Percentiles rank a stretch among this genome's conserved stretches.
phyloP scores from a whole-genome alignment of 768 basidiomycete species.

The Tricholoma flavovirens region DNA sequence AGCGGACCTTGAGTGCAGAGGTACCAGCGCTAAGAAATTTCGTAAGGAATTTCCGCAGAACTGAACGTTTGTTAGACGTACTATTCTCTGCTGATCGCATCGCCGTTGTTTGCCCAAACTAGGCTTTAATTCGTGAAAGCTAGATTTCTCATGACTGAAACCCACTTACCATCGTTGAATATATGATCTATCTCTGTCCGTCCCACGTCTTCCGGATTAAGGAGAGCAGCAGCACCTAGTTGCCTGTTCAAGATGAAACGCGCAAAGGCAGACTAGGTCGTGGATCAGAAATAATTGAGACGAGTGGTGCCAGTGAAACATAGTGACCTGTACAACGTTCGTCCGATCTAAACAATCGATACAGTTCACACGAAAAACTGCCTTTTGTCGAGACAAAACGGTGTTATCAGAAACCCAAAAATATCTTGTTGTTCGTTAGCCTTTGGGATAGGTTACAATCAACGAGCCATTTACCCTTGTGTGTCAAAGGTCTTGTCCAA shows the following conservation, averaged over 20 bases:
- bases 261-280: slow-evolving; percentile 78
- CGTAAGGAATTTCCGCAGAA: not conserved
- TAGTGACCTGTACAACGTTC: slow-evolving; percentile 79
- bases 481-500: slow-evolving; percentile 70
- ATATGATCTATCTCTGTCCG: slow-evolving; percentile 61
- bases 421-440: slow-evolving; percentile 41
- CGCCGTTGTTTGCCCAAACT: slow-evolving; percentile 99
- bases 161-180: slow-evolving; percentile 67
- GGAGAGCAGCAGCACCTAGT: slow-evolving; percentile 65
- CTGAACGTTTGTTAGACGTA: slow-evolving; percentile 32
- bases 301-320: not conserved
- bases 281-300: not conserved
- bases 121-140: not conserved
- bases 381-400: slow-evolving; percentile 75
- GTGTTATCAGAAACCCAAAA: slow-evolving; percentile 73
- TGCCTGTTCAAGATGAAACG: slow-evolving; percentile 75
- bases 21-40: slow-evolving; percentile 70
- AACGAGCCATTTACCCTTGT: slow-evolving; percentile 54
- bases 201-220: slow-evolving; percentile 45
- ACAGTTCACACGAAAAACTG: slow-evolving; percentile 88
- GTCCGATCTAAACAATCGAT: slow-evolving; percentile 95
- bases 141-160: not conserved
- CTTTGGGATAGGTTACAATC: not conserved
- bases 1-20: slow-evolving; percentile 83
- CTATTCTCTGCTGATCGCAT: slow-evolving; percentile 88